A percentile compares a stretch with the other conserved stretches of the same genome.
phyloP scores from a whole-genome alignment of 2,329 filamentous ascomycete species.

The Alternaria sp. region DNA sequence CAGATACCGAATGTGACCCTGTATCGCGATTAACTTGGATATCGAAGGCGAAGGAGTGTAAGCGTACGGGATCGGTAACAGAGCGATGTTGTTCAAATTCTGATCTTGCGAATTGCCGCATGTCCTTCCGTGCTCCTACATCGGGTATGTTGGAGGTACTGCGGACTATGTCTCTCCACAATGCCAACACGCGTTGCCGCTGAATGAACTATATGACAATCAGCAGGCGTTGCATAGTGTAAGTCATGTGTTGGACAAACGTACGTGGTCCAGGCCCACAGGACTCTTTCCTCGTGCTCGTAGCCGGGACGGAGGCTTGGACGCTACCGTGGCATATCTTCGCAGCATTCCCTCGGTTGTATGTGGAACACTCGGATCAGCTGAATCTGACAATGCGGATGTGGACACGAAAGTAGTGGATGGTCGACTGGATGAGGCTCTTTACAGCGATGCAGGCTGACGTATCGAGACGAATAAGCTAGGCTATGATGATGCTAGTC shows the following conservation, averaged over 20 bases:
- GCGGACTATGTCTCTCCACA: slow-evolving; percentile 60
- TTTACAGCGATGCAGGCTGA: neutral
- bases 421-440: slow-evolving; percentile 5
- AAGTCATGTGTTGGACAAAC: neutral
- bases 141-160: slow-evolving; percentile 50
- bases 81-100: slow-evolving; percentile 60
- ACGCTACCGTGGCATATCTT: slow-evolving; percentile 46
- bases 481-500: neutral
- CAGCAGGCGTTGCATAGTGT: slow-evolving; percentile 6
- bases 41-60: too few relatives aligned
- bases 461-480: neutral
- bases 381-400: neutral
- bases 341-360: slow-evolving; percentile 37
- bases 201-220: slow-evolving; percentile 58
- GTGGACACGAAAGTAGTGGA: neutral
- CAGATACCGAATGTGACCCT: slow-evolving; percentile 60
- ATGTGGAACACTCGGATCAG: neutral
- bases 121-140: slow-evolving; percentile 48
- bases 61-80: slow-evolving; percentile 57
- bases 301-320: slow-evolving; percentile 40
- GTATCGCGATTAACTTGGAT: slow-evolving; percentile 11
- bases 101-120: slow-evolving; percentile 58
- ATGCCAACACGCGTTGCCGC: slow-evolving; percentile 55
- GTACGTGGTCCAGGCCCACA: slow-evolving; percentile 46
- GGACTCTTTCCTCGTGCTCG: slow-evolving; percentile 43